Conservation (phyloP, 2,329 filamentous ascomycete species). For the Diaporthe citrichinensis region DNA sequence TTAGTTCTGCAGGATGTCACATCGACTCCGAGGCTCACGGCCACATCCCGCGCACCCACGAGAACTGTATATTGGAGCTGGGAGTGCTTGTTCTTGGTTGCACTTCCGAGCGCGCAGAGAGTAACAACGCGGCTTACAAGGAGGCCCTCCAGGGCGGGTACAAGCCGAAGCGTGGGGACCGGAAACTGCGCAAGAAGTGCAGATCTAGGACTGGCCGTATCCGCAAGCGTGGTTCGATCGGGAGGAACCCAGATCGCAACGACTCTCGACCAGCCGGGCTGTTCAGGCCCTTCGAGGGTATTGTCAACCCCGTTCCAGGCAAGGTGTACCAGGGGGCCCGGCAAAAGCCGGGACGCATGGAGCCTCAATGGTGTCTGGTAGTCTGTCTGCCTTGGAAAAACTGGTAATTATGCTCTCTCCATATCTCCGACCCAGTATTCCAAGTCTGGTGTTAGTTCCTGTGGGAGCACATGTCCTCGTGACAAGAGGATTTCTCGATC, state of each 20-base stretch:
- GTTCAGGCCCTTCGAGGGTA: neutral
- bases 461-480: neutral
- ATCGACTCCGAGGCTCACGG: neutral
- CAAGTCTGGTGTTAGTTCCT: no score
- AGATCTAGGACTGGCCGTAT: neutral
- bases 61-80: neutral
- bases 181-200: neutral
- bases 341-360: neutral
- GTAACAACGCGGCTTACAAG: conserved; percentile 1
- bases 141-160: neutral
- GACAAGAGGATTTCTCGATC: neutral
- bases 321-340: conserved; percentile 2
- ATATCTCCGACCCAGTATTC: neutral
- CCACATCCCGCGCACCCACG: no score
- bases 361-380: neutral
- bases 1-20: neutral
- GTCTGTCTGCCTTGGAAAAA: neutral
- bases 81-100: conserved; percentile 1
- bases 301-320: conserved; percentile 3
- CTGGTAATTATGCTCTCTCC: neutral
- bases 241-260: neutral
- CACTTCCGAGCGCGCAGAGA: neutral
- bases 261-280: neutral
- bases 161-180: neutral
- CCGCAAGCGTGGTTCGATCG: neutral